Evolutionary conservation across 2,329 filamentous ascomycete species (phyloP), one percentile per base, ranked within the genome.

Genomic region (Fusarium sublunatum): DNA sequence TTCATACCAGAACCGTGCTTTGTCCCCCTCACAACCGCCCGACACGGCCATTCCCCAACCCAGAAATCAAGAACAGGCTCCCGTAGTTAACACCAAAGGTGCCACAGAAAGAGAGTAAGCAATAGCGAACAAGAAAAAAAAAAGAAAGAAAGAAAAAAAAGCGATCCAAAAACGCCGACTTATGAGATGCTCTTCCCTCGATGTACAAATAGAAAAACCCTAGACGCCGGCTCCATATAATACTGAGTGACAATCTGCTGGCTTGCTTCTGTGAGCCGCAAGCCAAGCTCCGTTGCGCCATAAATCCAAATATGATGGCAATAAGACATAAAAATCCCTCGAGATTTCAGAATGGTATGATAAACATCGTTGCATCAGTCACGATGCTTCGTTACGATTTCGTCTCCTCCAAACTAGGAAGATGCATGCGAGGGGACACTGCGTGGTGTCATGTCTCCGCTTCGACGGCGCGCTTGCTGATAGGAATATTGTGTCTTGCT

Each of bases 401-500:
- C 46, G 26, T 48, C 24, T 35, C 38, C 55, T 38, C 38, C 25
- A 40, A 24, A 22, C 59, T 53, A 77, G 9, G 74, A 71, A 39
- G 80, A 82, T 48, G 77, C 74, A 62, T 82, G 77, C 11, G 79
- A 81, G 26, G 82, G 81, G 36, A 84, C 76, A 71, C 84, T 86
- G 43, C 84, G 82, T 39, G 84, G 82, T 56, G 82, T 83, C 48
- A 82, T 75, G 46, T 87, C 85, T 48, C 83, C 84, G 71, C 85
- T 87, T 58, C 83, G 81, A 57, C 82, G 80, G 42, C 81, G 79
- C 26, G 74, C 68, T 39, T 74, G 75, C 56, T 81, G 76, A 56
- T 80, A 79, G 41, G 75, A 75, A 53, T 78, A 75, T 49, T 82
- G 79, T 6, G 79, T 79, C 68, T 82, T 83, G 64, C 55, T 74